Evolutionary conservation across 2,329 filamentous ascomycete species (phyloP), one percentile per base, ranked within the genome.

Genomic region (Arthroderma sp.): DNA sequence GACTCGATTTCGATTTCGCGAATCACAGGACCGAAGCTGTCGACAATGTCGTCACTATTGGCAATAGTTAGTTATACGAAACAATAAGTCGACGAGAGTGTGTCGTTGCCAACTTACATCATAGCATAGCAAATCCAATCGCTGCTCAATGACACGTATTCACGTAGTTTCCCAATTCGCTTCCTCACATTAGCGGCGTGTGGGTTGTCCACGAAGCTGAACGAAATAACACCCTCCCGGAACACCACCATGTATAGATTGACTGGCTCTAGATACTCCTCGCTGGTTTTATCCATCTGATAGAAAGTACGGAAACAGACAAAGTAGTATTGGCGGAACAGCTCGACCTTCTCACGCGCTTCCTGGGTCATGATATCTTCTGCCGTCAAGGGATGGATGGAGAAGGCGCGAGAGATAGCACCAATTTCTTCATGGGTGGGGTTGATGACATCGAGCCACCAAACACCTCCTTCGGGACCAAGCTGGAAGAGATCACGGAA

Each of bases 101-200:
- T 1, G 17, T 19, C 15, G 17, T 17, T 0, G 15, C 13, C 4
- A 56, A 75, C 85, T 79, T 77, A 89, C 85, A 98, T 97, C 67
- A 98, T 80, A 44, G 93, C 93, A 69, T 98, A 98, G 77, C 93
- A 98, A 65, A 97, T 94, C 91, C 94, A 98, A 73, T 98, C 93
- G 64, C 90, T 91, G 68, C 89, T 95, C 39, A 98, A 79, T 61
- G 91, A 85, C 65, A 97, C 87, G 67, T 96, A 97, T 68, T 98
- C 93, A 67, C 95, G 91, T 57, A 98, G 79, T 64, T 89, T 87
- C 23, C 88, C 85, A 66, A 98, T 97, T 71, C 93, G 84, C 77
- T 87, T 90, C 63, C 91, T 84, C 25, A 98, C 93, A 63, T 93
- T 88, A 44, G 85, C 81, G 11, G 91, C 88, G 70, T 98, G 93